These are phyloP conservation scores for Crepidotus variabilis DNA, from an alignment of 768 basidiomycete genomes.

Conservation along the genomic window DNA sequence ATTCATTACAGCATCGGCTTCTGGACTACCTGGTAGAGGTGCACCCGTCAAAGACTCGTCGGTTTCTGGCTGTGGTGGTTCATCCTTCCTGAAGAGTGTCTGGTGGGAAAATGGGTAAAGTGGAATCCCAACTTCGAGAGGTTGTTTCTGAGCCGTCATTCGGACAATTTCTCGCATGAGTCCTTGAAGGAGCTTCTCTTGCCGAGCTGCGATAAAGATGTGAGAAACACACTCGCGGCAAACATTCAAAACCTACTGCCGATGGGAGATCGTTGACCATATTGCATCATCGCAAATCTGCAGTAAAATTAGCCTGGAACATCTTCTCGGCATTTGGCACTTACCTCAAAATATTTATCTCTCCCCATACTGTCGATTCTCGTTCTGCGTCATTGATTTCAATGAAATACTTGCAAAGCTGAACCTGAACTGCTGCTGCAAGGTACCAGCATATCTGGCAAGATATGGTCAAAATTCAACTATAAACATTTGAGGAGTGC, in stretches of 20 bases:
- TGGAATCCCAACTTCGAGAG: conserved; percentile 76
- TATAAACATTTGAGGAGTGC: neutral
- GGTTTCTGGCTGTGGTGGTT: conserved; percentile 23
- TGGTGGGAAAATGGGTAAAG: conserved; percentile 79
- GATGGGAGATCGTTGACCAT: conserved; percentile 76
- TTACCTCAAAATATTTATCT: conserved; percentile 82
- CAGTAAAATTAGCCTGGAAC: conserved; percentile 3
- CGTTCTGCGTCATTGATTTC: conserved; percentile 71
- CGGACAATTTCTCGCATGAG: conserved; percentile 83
- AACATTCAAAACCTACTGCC: conserved; percentile 53
- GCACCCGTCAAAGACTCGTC: conserved; percentile 23
- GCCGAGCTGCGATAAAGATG: conserved; percentile 51
- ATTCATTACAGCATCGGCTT: neutral
- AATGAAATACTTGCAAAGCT: conserved; percentile 83
- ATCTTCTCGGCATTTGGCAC: neutral
- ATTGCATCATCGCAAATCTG: conserved; percentile 83
- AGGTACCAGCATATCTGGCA: conserved; percentile 86
- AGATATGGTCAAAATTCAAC: conserved; percentile 5
- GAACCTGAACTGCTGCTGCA: conserved; percentile 82
- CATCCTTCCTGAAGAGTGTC: conserved; percentile 53
- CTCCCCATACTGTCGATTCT: conserved; percentile 81
- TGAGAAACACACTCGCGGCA: conserved; percentile 5
- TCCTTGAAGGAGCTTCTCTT: conserved; percentile 78
- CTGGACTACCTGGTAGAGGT: conserved; percentile 1
- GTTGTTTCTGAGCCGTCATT: conserved; percentile 77